phyloP scores from a whole-genome alignment of 768 basidiomycete genomes.

The Suillus fuscotomentosus region DNA sequence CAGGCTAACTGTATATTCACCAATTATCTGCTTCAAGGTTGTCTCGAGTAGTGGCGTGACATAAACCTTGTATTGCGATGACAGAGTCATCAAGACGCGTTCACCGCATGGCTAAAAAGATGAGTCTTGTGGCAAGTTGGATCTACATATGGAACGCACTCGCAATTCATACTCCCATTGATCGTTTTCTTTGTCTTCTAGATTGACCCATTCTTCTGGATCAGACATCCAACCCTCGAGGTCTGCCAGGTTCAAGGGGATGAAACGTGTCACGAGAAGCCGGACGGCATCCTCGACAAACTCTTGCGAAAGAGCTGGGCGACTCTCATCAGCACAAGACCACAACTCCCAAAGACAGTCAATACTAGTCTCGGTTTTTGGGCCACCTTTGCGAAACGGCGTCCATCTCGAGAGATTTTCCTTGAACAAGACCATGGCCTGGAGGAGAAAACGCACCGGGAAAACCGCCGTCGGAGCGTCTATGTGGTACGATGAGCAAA shows the following conservation, averaged over 20 bases:
- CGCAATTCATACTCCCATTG: constrained; percentile 93
- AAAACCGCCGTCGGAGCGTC: constrained; percentile 65
- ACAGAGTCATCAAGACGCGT: constrained; percentile 81
- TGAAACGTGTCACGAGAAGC: constrained; percentile 78
- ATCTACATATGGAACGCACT: constrained; percentile 43
- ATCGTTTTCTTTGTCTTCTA: constrained; percentile 86
- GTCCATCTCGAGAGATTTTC: constrained; percentile 81
- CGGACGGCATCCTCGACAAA: constrained; percentile 75
- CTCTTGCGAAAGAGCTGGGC: constrained; percentile 57
- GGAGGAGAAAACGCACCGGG: constrained; percentile 79
- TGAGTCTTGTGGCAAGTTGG: not conserved
- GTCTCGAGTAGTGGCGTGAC: constrained; percentile 64
- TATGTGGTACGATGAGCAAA: constrained; percentile 23
- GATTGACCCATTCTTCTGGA: constrained; percentile 93
- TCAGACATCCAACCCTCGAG: constrained; percentile 82
- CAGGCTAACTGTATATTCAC: constrained; percentile 38
- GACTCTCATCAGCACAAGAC: constrained; percentile 13
- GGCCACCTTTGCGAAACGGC: constrained; percentile 58
- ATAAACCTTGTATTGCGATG: constrained; percentile 64
- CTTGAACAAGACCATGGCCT: constrained; percentile 84
- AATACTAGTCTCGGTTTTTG: constrained; percentile 58
- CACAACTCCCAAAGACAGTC: constrained; percentile 2
- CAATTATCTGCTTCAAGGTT: constrained; percentile 58
- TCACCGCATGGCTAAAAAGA: constrained; percentile 81
- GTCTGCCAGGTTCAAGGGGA: constrained; percentile 81